Conservation (phyloP, 2,329 filamentous ascomycete genomes). For the Penicillium sp. region DNA sequence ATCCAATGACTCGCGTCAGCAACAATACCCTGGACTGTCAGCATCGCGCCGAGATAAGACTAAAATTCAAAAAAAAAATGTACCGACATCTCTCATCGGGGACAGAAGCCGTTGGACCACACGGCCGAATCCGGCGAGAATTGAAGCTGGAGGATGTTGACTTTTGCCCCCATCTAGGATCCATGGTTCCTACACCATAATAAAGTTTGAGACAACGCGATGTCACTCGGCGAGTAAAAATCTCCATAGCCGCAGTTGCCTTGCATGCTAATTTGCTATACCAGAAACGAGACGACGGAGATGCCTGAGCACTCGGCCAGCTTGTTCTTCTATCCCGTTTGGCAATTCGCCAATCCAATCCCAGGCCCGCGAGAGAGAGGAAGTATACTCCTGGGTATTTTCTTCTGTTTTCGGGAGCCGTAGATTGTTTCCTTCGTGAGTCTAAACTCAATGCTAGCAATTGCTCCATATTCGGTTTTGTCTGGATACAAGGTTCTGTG, state of each 20-base stretch:
- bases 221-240: conserved; percentile 2
- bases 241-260: conserved; percentile 2
- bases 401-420: not conserved
- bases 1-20: conserved; percentile 1
- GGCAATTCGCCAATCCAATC: not conserved
- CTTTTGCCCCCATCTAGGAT: conserved; percentile 7
- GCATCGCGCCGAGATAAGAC: not conserved
- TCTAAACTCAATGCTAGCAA: not conserved
- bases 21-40: not conserved
- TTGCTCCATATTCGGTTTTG: conserved; percentile 2
- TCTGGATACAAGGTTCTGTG: conserved; percentile 19
- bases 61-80: not conserved
- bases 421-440: not conserved
- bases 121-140: conserved; percentile 1
- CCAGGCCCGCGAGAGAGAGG: not conserved
- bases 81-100: not conserved
- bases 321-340: not conserved
- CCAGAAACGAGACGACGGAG: not conserved
- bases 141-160: not conserved
- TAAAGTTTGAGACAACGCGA: conserved; percentile 13
- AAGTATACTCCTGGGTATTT: not conserved
- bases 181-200: conserved; percentile 5
- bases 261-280: not conserved
- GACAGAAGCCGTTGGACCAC: conserved; percentile 10
- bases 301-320: not conserved